These are phyloP conservation scores for Ophiocordyceps camponoti-saundersi DNA, from an alignment of 2,329 filamentous ascomycete genomes.

Conservation along the genomic window DNA sequence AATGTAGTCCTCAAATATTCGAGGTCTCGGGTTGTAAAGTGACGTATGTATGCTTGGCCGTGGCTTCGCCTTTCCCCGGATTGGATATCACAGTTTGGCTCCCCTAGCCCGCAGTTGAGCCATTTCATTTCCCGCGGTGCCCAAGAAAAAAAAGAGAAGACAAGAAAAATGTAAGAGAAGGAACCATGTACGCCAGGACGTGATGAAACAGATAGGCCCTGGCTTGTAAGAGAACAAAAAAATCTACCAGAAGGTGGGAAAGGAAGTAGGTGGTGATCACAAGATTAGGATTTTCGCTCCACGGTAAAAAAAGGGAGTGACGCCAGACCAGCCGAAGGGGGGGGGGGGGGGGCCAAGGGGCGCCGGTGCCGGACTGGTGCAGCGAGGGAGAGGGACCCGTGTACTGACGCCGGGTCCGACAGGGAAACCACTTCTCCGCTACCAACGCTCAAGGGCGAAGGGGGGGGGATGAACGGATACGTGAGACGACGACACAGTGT, in stretches of 20 bases:
- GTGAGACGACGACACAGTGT: too few relatives aligned
- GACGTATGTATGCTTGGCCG: neutral
- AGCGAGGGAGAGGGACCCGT: too few relatives aligned
- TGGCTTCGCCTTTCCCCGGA: neutral
- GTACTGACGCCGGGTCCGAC: too few relatives aligned
- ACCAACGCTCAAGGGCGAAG: too few relatives aligned
- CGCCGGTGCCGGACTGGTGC: too few relatives aligned
- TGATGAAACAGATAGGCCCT: neutral
- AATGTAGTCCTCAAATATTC: neutral
- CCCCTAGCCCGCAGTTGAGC: neutral
- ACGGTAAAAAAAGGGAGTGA: neutral
- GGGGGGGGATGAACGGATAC: too few relatives aligned
- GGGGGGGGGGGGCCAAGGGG: neutral
- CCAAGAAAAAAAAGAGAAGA: neutral
- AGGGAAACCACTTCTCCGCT: too few relatives aligned
- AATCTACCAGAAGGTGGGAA: neutral
- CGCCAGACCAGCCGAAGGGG: neutral
- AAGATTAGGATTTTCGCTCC: neutral
- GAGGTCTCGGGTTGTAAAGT: neutral
- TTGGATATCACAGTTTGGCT: constrained; percentile 2
- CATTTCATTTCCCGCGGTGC: neutral
- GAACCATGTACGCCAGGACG: neutral
- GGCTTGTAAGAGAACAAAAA: neutral
- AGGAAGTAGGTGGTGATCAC: neutral
- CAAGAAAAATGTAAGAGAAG: neutral